Evolutionary conservation across 2,329 filamentous ascomycete species (phyloP).

Genomic region (Sclerotinia glacialis): DNA sequence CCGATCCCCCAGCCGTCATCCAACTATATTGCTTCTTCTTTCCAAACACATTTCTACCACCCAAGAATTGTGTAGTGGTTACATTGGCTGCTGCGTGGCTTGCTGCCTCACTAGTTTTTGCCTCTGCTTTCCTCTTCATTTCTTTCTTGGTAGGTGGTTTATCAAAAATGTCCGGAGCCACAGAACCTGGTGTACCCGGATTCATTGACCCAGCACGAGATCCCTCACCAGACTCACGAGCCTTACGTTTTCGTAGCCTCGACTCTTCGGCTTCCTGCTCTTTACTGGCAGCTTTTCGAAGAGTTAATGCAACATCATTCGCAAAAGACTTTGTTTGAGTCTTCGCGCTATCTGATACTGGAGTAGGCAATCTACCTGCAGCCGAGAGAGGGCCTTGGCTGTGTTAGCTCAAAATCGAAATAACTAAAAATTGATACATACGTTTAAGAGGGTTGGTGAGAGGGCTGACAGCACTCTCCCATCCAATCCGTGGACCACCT

Average conservation of each 20-base stretch:
- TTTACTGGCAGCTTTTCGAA: conserved; percentile 61
- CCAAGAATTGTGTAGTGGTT: conserved; percentile 75
- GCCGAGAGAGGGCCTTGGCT: conserved; percentile 37
- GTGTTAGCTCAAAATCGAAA: conserved; percentile 34
- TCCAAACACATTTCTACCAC: conserved; percentile 57
- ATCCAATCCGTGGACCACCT: conserved; percentile 38
- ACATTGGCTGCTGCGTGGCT: conserved; percentile 80
- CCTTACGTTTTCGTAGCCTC: conserved; percentile 56
- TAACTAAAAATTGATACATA: conserved; percentile 43
- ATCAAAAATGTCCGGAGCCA: conserved; percentile 60
- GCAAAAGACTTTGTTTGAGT: conserved; percentile 46
- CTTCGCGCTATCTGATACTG: conserved; percentile 49
- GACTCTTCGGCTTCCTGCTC: conserved; percentile 73
- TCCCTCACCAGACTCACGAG: conserved; percentile 55
- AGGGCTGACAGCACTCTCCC: conserved; percentile 53
- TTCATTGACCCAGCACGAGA: conserved; percentile 50
- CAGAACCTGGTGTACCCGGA: conserved; percentile 59
- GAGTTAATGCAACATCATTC: conserved; percentile 46
- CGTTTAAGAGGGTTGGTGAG: conserved; percentile 58
- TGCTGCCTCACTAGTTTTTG: conserved; percentile 71
- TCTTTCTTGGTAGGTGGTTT: conserved; percentile 87
- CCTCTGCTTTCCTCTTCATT: conserved; percentile 69
- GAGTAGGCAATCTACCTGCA: conserved; percentile 45
- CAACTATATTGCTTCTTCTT: conserved; percentile 76
- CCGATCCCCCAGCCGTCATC: conserved; percentile 52